Evolutionary conservation across 106 monocot species (phyloP).

Genomic region (Dactylorhiza incarnata): DNA sequence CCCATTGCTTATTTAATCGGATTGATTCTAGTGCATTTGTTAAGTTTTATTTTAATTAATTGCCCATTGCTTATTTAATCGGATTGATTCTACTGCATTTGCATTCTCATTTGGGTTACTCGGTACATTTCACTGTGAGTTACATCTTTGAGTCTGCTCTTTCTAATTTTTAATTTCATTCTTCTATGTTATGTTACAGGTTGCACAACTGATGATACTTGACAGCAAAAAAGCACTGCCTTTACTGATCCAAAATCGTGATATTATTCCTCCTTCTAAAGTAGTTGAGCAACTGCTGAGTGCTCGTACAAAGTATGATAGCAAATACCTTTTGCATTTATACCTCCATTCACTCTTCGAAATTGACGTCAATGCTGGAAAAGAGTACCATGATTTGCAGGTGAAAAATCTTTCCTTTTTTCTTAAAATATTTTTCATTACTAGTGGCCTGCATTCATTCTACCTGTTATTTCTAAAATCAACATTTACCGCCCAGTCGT

Average conservation of each 20-base stretch:
- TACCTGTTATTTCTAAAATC: background rate
- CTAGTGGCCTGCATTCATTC: background rate
- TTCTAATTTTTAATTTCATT: background rate
- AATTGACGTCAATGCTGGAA: conserved; percentile 64
- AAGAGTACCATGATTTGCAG: conserved; percentile 96
- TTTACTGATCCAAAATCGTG: conserved; percentile 72
- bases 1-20: too few species aligned
- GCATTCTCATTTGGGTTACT: too few species aligned
- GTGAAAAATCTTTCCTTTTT: conserved; percentile 18
- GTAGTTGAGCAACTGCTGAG: conserved; percentile 69
- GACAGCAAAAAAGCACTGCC: conserved; percentile 69
- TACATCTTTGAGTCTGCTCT: background rate
- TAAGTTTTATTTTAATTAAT: too few species aligned
- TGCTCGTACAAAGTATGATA: conserved; percentile 45
- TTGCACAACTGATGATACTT: conserved; percentile 77
- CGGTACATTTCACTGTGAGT: too few species aligned
- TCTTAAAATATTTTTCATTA: background rate
- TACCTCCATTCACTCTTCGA: conserved; percentile 90
- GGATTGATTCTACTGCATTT: too few species aligned
- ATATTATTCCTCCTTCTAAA: conserved; percentile 57
- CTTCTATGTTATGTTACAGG: conserved; percentile 34
- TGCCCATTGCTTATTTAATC: too few species aligned
- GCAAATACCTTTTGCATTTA: conserved; percentile 53
- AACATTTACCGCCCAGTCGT: background rate
- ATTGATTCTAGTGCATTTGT: too few species aligned